phyloP scores from a whole-genome alignment of 257 asterid genomes.

The Solanum neorickii region DNA sequence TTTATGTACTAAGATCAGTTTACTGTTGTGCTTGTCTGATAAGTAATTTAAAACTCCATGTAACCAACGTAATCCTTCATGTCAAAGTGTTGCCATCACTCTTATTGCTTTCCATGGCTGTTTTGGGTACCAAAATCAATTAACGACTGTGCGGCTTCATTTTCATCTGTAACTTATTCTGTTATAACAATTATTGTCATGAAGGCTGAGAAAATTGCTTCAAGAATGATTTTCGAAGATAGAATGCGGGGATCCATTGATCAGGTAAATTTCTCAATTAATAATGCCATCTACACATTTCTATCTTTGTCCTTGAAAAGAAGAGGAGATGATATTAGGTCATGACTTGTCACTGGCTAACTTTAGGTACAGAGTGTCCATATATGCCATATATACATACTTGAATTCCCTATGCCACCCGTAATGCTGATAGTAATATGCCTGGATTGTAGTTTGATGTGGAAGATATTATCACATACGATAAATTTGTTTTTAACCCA shows the following conservation, averaged over 20 bases:
- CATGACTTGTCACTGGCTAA: neutral
- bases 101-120: neutral
- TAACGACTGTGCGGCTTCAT: neutral
- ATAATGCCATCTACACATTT: neutral
- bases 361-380: neutral
- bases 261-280: slow-evolving; percentile 42
- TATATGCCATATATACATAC: neutral
- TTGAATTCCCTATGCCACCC: neutral
- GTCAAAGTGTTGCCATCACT: neutral
- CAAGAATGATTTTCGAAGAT: slow-evolving; percentile 93
- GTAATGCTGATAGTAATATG: neutral
- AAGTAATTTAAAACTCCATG: neutral
- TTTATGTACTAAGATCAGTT: neutral
- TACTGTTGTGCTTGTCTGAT: neutral
- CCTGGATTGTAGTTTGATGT: neutral
- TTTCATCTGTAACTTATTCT: neutral
- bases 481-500: neutral
- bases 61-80: neutral
- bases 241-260: slow-evolving; percentile 97
- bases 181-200: neutral
- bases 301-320: neutral
- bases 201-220: slow-evolving; percentile 99
- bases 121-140: neutral
- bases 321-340: neutral
- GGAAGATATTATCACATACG: neutral